phyloP scores from a whole-genome alignment of 2,329 filamentous ascomycete genomes.

The Alternaria ventricosa region DNA sequence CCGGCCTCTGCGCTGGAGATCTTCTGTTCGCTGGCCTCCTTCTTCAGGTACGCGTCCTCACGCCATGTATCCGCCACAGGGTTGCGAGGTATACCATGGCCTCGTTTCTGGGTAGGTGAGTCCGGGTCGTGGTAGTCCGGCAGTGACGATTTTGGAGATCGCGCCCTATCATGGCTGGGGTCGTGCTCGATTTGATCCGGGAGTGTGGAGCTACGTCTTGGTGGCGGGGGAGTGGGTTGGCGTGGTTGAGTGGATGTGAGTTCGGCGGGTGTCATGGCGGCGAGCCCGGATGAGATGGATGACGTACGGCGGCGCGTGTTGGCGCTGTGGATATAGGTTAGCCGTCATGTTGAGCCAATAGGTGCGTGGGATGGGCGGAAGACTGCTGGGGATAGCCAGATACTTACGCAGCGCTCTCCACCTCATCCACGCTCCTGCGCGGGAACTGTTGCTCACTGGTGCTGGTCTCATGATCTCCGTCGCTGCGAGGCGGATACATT shows the following conservation, averaged over 20 bases:
- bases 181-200: slow-evolving; percentile 2
- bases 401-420: slow-evolving; percentile 9
- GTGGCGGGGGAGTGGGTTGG: neutral
- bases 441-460: neutral
- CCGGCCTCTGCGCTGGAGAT: neutral
- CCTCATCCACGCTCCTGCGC: slow-evolving; percentile 1
- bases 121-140: slow-evolving; percentile 2
- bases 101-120: slow-evolving; percentile 4
- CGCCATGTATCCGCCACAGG: slow-evolving; percentile 11
- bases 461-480: neutral
- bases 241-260: neutral
- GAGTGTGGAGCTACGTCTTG: neutral
- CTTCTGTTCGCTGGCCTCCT: neutral
- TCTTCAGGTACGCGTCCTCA: slow-evolving; percentile 10
- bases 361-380: neutral
- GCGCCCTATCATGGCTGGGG: slow-evolving; percentile 1
- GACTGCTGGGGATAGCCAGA: neutral
- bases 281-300: slow-evolving; percentile 1
- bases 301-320: neutral
- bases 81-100: slow-evolving; percentile 3
- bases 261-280: neutral
- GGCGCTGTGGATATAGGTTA: neutral
- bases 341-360: neutral
- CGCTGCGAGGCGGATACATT: neutral
- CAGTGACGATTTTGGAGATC: neutral